Percentiles rank a stretch among this genome's conserved stretches.
Evolutionary conservation across 225 moss, liverwort and hornwort species (phyloP).

Genomic region (Climacium dendroides): DNA sequence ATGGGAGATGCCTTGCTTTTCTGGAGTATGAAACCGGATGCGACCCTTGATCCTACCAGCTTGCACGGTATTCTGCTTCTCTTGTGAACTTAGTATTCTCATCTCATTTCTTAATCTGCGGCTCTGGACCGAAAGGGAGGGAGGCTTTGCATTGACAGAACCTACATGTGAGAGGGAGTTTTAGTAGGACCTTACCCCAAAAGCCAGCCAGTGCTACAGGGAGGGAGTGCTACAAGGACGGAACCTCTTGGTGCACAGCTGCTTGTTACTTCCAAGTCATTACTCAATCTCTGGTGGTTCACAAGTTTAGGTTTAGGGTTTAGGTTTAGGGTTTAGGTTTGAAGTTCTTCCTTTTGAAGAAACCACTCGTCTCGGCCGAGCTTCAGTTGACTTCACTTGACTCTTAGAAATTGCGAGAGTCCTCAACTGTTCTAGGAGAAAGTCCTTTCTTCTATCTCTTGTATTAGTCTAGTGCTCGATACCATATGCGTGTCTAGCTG

Average conservation of each 20-base stretch:
- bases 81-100: not conserved
- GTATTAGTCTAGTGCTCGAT: not conserved
- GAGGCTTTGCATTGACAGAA: not conserved
- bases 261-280: not conserved
- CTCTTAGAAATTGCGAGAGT: not conserved
- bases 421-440: not conserved
- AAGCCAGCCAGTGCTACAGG: too few species aligned
- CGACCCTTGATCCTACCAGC: conserved; percentile 58
- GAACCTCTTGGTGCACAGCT: too few species aligned
- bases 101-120: too few species aligned
- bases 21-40: conserved; percentile 83
- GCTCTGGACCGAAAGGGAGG: not conserved
- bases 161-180: not conserved
- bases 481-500: not conserved
- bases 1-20: conserved; percentile 79
- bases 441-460: not conserved
- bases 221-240: not conserved
- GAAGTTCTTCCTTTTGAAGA: not conserved
- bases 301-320: not conserved
- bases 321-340: not conserved
- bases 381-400: not conserved
- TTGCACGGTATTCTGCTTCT: conserved; percentile 44
- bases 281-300: not conserved
- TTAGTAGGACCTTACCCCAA: not conserved
- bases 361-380: not conserved